Evolutionary conservation across 805 yeast genomes (phyloP).

Genomic region (Cyberlindnera misumaiensis): DNA sequence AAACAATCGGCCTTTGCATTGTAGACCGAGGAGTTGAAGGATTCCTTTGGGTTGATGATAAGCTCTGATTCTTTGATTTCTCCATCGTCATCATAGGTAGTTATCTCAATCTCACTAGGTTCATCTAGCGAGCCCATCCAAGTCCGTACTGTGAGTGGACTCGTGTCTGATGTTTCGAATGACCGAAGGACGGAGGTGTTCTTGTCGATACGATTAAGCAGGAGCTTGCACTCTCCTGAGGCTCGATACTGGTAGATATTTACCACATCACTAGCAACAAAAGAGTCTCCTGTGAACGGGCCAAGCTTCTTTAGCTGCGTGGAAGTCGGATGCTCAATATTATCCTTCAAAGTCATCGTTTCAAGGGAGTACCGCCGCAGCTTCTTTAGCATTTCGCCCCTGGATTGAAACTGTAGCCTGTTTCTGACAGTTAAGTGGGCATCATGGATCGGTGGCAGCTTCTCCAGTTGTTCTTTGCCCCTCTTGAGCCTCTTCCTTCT

Average conservation of each 20-base stretch:
- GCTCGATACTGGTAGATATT: conserved; percentile 3
- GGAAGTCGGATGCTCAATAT: background rate
- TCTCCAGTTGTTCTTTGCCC: background rate
- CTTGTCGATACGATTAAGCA: conserved; percentile 9
- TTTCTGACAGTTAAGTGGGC: background rate
- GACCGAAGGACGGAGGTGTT: conserved; percentile 9
- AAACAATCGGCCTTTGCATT: background rate
- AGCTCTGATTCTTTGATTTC: conserved; percentile 1
- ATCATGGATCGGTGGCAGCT: conserved; percentile 1
- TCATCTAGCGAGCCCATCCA: conserved; percentile 20
- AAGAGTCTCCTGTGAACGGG: background rate
- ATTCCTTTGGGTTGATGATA: conserved; percentile 2
- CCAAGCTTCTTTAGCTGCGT: conserved; percentile 1
- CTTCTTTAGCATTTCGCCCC: background rate
- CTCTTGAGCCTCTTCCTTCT: conserved; percentile 3
- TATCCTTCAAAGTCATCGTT: background rate
- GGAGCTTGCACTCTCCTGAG: background rate
- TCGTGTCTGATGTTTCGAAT: background rate
- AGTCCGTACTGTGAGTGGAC: conserved; percentile 6
- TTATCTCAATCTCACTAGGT: conserved; percentile 13
- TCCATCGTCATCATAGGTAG: conserved; percentile 2
- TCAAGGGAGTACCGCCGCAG: background rate
- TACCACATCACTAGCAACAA: conserved; percentile 8
- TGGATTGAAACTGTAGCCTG: background rate
- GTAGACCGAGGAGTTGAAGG: conserved; percentile 10